Evolutionary conservation across 2,329 filamentous ascomycete species (phyloP).

Genomic region (Pseudogymnoascus sp.): DNA sequence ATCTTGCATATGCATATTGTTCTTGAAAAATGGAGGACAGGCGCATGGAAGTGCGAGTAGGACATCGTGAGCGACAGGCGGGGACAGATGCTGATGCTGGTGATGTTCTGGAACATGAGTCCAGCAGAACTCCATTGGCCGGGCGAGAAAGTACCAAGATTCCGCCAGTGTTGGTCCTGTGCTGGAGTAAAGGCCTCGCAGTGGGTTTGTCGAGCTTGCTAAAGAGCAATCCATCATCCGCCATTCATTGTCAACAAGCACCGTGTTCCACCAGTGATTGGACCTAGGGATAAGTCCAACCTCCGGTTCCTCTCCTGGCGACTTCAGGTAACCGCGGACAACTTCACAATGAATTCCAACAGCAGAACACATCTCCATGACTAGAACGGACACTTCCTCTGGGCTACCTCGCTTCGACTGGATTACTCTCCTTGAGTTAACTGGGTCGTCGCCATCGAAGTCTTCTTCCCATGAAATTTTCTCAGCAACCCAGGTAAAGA

Average conservation of each 20-base stretch:
- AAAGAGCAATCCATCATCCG: conserved; percentile 91
- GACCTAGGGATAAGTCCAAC: conserved; percentile 73
- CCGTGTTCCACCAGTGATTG: conserved; percentile 98
- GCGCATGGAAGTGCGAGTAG: conserved; percentile 79
- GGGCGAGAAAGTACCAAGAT: conserved; percentile 85
- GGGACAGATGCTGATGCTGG: conserved; percentile 87
- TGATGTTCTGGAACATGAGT: conserved; percentile 87
- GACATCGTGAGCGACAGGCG: conserved; percentile 76
- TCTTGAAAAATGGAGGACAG: conserved; percentile 81
- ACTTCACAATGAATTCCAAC: conserved; percentile 84
- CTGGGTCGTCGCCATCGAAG: conserved; percentile 61
- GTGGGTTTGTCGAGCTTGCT: conserved; percentile 83
- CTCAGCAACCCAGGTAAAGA: conserved; percentile 97
- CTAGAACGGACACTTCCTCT: conserved; percentile 81
- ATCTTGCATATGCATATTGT: conserved; percentile 70
- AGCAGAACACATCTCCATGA: conserved; percentile 87
- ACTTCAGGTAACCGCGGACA: conserved; percentile 83
- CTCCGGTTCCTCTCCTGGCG: conserved; percentile 76
- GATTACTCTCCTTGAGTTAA: conserved; percentile 78
- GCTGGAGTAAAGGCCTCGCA: conserved; percentile 68
- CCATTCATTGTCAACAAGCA: conserved; percentile 91
- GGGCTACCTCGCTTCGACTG: conserved; percentile 77
- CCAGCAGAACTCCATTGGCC: conserved; percentile 86
- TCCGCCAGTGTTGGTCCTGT: conserved; percentile 65
- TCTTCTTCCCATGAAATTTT: conserved; percentile 94